These are phyloP conservation scores for Globisporangium sylvaticum DNA, from an alignment of 352 stramenopile genomes.

Conservation along the genomic window DNA sequence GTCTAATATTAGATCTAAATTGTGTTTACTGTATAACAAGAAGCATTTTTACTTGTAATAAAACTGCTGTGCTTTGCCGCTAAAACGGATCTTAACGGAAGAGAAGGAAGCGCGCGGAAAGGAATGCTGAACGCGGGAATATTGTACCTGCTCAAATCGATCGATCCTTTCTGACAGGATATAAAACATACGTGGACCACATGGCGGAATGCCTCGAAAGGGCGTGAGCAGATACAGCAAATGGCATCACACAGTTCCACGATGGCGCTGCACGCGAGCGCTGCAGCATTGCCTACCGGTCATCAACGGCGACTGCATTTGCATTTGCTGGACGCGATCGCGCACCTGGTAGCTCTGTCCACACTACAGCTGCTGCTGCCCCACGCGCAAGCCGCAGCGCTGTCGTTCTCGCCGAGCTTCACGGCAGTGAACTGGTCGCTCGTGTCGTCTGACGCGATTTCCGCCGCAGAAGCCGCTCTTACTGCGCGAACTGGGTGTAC, in stretches of 20 bases:
- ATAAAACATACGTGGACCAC: constrained; percentile 1
- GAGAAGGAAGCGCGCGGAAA: constrained; percentile 4
- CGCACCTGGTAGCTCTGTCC: neutral
- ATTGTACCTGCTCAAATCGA: neutral
- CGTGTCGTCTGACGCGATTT: constrained; percentile 27
- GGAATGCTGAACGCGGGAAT: constrained; percentile 11
- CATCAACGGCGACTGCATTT: no score
- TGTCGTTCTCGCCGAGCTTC: constrained; percentile 21
- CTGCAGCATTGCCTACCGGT: neutral
- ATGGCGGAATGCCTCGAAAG: neutral
- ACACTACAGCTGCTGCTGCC: neutral
- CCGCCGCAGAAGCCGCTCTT: constrained; percentile 19
- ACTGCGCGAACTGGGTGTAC: constrained; percentile 35
- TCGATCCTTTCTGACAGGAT: neutral
- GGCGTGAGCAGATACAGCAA: neutral
- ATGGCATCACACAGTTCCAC: neutral
- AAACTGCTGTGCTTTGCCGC: neutral
- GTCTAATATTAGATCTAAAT: neutral
- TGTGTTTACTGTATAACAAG: neutral
- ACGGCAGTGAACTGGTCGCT: constrained; percentile 46
- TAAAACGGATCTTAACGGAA: constrained; percentile 7
- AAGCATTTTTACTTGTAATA: neutral
- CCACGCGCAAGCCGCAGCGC: neutral
- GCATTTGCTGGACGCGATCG: neutral
- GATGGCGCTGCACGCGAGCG: neutral